phyloP scores from a whole-genome alignment of 176 grass and related monocot genomes.

The Triticum timopheevii region DNA sequence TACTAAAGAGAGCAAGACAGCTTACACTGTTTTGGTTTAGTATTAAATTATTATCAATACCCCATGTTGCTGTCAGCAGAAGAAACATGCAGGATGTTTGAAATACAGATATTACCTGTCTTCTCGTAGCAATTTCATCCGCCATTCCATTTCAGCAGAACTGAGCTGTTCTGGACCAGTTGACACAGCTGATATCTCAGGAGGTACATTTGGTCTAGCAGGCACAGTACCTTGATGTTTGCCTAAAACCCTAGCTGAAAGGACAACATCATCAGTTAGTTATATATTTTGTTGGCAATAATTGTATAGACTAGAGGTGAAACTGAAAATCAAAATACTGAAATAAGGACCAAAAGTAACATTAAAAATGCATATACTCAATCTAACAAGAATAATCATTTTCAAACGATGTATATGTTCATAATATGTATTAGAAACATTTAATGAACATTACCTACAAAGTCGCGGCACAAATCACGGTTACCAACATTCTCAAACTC shows the following conservation, averaged over 20 bases:
- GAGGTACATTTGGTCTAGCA: conserved; percentile 39
- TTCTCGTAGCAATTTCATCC: conserved; percentile 91
- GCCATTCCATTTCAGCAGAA: conserved; percentile 59
- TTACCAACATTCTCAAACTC: conserved; percentile 82
- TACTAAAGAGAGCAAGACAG: conserved; percentile 12
- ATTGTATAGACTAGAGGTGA: not conserved
- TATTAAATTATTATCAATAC: conserved; percentile 2
- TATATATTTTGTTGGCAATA: conserved; percentile 10
- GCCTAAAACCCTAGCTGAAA: conserved; percentile 83
- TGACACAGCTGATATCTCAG: conserved; percentile 58
- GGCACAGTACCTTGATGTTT: conserved; percentile 57
- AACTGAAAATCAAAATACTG: not conserved
- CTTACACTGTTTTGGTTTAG: not conserved
- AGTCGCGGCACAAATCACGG: conserved; percentile 68
- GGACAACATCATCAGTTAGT: conserved; percentile 18
- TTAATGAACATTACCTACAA: conserved; percentile 67
- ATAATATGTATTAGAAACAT: not conserved
- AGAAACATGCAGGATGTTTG: not conserved
- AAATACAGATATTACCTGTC: conserved; percentile 65
- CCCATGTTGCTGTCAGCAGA: not conserved
- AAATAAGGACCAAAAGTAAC: conserved; percentile 5
- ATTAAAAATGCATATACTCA: not conserved
- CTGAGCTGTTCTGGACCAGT: conserved; percentile 70
- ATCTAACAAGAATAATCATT: not conserved
- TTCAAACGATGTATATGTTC: not conserved